Conservation (phyloP, 176 grass and related monocot species). For the Areca catechu region DNA sequence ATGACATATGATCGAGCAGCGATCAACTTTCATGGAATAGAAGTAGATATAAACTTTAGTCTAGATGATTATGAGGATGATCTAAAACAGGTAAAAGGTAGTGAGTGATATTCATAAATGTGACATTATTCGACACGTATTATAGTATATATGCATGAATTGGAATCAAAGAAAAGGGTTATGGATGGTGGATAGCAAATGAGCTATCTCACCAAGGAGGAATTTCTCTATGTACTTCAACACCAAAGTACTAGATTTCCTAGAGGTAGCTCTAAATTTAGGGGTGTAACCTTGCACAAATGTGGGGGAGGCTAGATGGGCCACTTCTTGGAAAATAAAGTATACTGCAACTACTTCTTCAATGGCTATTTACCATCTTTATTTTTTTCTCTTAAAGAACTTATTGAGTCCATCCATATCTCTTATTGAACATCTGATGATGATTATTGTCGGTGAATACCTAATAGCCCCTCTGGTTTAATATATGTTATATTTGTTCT, state of each 20-base stretch:
- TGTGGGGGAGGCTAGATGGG: slow-evolving; percentile 67
- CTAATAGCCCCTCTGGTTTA: neutral
- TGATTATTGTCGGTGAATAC: too few species aligned
- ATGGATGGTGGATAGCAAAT: slow-evolving; percentile 30
- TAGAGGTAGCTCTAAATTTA: slow-evolving; percentile 51
- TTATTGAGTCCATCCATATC: too few species aligned
- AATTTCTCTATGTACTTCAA: slow-evolving; percentile 55
- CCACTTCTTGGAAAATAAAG: slow-evolving; percentile 70
- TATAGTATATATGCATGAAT: too few species aligned
- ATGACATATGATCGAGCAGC: slow-evolving; percentile 53
- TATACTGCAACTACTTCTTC: slow-evolving; percentile 8
- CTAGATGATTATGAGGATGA: slow-evolving; percentile 40
- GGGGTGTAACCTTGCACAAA: slow-evolving; percentile 64
- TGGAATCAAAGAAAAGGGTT: too few species aligned
- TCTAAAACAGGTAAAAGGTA: slow-evolving; percentile 33
- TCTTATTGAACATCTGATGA: too few species aligned
- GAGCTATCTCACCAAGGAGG: slow-evolving; percentile 54
- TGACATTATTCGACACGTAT: too few species aligned
- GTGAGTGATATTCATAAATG: too few species aligned
- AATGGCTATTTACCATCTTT: neutral
- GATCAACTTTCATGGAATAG: slow-evolving; percentile 47
- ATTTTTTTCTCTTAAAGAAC: neutral
- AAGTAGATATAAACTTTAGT: slow-evolving; percentile 49
- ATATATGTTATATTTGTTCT: neutral
- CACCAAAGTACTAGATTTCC: slow-evolving; percentile 50